A percentile compares a stretch with the other conserved stretches of the same genome.
These are phyloP conservation scores for Nitzschia sp. DNA, from an alignment of 108 stramenopile genomes.

Conservation along the genomic window DNA sequence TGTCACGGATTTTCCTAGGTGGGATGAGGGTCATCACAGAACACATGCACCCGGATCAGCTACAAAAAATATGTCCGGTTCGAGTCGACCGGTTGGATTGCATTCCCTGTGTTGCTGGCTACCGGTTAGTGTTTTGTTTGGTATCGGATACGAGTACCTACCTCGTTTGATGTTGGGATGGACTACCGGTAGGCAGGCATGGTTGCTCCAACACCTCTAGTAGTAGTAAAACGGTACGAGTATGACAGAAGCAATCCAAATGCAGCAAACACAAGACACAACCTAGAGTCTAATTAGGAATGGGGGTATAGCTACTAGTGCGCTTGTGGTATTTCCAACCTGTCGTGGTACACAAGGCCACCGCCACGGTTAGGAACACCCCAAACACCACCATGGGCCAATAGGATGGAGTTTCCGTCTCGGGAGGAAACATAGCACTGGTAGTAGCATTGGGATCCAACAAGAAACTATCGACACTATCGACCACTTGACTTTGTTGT, in stretches of 20 bases:
- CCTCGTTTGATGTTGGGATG: no score
- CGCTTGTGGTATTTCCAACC: constrained; percentile 19
- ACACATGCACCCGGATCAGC: neutral
- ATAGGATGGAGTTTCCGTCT: constrained; percentile 25
- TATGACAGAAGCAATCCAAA: no score
- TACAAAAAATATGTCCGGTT: neutral
- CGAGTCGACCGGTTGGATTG: neutral
- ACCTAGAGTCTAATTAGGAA: constrained; percentile 23
- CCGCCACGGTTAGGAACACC: constrained; percentile 23
- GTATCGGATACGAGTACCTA: neutral
- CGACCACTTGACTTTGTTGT: constrained; percentile 1
- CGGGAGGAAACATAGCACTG: constrained; percentile 26
- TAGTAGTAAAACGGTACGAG: no score
- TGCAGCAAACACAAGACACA: no score
- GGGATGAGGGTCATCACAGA: neutral
- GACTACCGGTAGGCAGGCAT: no score
- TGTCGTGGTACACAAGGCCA: constrained; percentile 19
- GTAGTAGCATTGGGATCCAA: no score
- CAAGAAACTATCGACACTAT: neutral
- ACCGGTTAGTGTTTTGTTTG: no score
- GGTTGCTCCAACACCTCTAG: no score
- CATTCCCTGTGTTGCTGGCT: no score
- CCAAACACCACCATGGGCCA: constrained; percentile 25
- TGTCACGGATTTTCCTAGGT: no score
- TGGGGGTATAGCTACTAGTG: constrained; percentile 9